These are phyloP conservation scores for Dictyostelium brefeldianum DNA, from an alignment of 78 protist species.

Conservation along the genomic window DNA sequence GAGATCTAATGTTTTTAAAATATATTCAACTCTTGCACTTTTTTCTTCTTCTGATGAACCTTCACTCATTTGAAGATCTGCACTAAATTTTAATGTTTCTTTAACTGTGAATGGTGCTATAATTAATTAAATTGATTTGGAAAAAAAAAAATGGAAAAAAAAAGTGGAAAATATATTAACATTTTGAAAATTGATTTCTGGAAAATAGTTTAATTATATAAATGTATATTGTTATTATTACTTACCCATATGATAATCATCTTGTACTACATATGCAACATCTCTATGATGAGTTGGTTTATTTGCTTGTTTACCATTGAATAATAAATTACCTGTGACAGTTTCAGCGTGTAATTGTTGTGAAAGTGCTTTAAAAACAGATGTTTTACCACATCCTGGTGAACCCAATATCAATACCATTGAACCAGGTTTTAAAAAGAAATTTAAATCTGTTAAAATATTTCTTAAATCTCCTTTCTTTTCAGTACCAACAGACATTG, in stretches of 20 bases:
- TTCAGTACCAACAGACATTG: slow-evolving; percentile 34
- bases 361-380: slow-evolving; percentile 45
- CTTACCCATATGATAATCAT: slow-evolving; percentile 70
- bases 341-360: slow-evolving; percentile 33
- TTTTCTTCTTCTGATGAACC: slow-evolving; percentile 68
- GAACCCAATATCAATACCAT: slow-evolving; percentile 75
- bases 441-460: slow-evolving; percentile 54
- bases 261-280: slow-evolving; percentile 80
- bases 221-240: background rate
- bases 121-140: background rate
- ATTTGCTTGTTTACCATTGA: slow-evolving; percentile 45
- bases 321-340: slow-evolving; percentile 7
- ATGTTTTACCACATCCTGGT: slow-evolving; percentile 83
- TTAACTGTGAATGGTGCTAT: slow-evolving; percentile 62
- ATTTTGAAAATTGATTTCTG: too few relatives aligned
- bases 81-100: slow-evolving; percentile 66
- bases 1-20: slow-evolving; percentile 49
- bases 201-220: too few relatives aligned
- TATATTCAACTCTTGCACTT: slow-evolving; percentile 51
- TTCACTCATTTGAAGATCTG: slow-evolving; percentile 64
- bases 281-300: slow-evolving; percentile 53
- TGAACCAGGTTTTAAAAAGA: slow-evolving; percentile 81
- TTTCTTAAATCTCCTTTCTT: slow-evolving; percentile 23
- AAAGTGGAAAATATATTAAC: background rate
- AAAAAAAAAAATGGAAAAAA: background rate